These are phyloP conservation scores for Orbilia brochopaga DNA, from an alignment of 2,329 filamentous ascomycete species.

Conservation along the genomic window DNA sequence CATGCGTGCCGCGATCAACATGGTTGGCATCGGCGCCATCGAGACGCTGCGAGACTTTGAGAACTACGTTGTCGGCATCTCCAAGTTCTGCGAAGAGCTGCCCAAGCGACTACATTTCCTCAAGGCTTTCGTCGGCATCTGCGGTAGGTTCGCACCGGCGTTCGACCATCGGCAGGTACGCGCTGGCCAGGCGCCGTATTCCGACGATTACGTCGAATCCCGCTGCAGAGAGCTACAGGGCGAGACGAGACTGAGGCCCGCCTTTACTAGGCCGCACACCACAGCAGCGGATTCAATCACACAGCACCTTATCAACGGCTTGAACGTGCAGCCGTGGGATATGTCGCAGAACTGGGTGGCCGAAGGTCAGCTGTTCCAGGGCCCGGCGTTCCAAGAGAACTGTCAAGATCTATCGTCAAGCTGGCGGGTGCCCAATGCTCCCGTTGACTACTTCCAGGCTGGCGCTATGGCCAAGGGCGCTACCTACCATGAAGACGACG, in stretches of 20 bases:
- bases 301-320: background rate
- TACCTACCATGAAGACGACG: background rate
- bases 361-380: background rate
- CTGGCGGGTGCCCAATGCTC: background rate
- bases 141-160: constrained; percentile 28
- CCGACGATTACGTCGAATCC: constrained; percentile 21
- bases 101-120: constrained; percentile 27
- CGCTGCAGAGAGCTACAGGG: constrained; percentile 1
- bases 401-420: background rate
- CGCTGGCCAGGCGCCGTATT: constrained; percentile 27
- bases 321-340: background rate
- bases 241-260: background rate
- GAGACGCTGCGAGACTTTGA: constrained; percentile 39
- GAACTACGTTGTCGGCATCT: constrained; percentile 28
- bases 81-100: constrained; percentile 37
- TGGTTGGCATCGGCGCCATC: constrained; percentile 40
- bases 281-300: background rate
- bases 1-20: constrained; percentile 42
- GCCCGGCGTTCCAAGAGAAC: background rate
- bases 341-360: background rate
- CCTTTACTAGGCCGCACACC: background rate
- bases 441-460: background rate
- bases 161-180: constrained; percentile 30
- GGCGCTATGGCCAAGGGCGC: background rate
- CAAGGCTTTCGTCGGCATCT: constrained; percentile 25